phyloP scores from a whole-genome alignment of 306 rosid genomes.

The Canavalia gladiata region DNA sequence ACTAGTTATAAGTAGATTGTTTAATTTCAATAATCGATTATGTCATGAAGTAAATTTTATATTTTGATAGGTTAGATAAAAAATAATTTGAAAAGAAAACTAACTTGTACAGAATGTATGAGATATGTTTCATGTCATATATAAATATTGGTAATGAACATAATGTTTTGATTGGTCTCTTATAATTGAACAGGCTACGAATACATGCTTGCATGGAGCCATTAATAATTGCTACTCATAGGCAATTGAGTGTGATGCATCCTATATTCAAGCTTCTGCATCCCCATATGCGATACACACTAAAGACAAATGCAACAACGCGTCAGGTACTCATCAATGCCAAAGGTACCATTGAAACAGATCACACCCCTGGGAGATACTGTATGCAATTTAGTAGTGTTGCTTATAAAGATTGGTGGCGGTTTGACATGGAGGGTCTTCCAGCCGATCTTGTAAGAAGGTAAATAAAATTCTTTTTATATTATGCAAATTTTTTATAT shows the following conservation, averaged over 20 bases:
- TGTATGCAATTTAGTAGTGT: conserved; percentile 54
- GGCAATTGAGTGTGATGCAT: conserved; percentile 63
- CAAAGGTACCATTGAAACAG: conserved; percentile 46
- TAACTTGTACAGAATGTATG: neutral
- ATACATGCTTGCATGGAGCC: conserved; percentile 60
- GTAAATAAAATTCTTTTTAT: conserved; percentile 21
- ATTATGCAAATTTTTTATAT: neutral
- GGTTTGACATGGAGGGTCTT: conserved; percentile 51
- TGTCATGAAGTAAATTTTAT: too few relatives aligned
- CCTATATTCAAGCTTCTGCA: conserved; percentile 58
- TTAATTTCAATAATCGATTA: too few relatives aligned
- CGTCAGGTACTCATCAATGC: conserved; percentile 53
- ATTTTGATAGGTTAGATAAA: too few relatives aligned
- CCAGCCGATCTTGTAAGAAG: conserved; percentile 60
- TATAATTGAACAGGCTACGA: conserved; percentile 49
- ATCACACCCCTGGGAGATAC: conserved; percentile 52
- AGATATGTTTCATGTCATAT: neutral
- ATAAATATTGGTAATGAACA: neutral
- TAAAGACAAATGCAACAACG: conserved; percentile 51
- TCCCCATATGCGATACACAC: conserved; percentile 57
- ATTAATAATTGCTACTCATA: conserved; percentile 55
- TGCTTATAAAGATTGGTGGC: conserved; percentile 56
- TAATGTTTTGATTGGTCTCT: neutral
- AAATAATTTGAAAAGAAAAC: neutral
- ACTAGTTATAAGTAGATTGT: too few relatives aligned